A percentile compares a stretch with the other conserved stretches of the same genome.
Conservation (phyloP, 352 stramenopile species). For the Plasmopara muralis region DNA sequence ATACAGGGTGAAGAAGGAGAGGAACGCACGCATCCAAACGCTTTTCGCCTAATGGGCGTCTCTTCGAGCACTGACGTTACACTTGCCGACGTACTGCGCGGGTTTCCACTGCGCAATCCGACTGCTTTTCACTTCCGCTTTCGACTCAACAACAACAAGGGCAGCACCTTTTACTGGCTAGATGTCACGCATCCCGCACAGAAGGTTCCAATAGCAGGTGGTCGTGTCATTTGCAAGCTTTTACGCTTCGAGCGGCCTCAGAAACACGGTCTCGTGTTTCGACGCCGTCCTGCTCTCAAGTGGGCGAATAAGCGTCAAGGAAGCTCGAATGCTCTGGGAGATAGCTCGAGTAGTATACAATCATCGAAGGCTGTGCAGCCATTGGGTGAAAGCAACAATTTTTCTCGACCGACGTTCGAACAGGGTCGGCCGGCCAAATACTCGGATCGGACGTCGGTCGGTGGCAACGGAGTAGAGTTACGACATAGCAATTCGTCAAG, state of each 20-base stretch:
- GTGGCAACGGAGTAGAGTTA: constrained; percentile 13
- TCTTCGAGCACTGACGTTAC: constrained; percentile 40
- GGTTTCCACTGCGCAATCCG: constrained; percentile 52
- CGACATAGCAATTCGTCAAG: constrained; percentile 25
- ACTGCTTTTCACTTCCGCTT: constrained; percentile 79
- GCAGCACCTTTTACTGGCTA: constrained; percentile 74
- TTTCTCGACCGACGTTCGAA: constrained; percentile 42
- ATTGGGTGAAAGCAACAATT: constrained; percentile 15
- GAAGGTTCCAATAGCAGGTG: constrained; percentile 68
- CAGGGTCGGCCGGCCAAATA: constrained; percentile 58
- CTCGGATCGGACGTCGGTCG: constrained; percentile 34
- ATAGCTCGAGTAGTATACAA: constrained; percentile 18
- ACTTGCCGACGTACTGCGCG: constrained; percentile 55
- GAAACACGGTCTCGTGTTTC: constrained; percentile 61
- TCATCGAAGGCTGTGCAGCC: constrained; percentile 7
- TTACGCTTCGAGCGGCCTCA: constrained; percentile 53
- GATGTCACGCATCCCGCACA: constrained; percentile 48
- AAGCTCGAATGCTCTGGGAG: constrained; percentile 13
- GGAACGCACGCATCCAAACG: constrained; percentile 76
- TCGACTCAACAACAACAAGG: constrained; percentile 56
- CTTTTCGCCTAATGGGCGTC: constrained; percentile 38
- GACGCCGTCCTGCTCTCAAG: constrained; percentile 65
- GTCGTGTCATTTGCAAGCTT: constrained; percentile 79
- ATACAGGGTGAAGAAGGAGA: constrained; percentile 83
- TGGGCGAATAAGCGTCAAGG: constrained; percentile 31